These are phyloP conservation scores for Suhomyces prunicola DNA, from an alignment of 805 yeast species.

Conservation along the genomic window DNA sequence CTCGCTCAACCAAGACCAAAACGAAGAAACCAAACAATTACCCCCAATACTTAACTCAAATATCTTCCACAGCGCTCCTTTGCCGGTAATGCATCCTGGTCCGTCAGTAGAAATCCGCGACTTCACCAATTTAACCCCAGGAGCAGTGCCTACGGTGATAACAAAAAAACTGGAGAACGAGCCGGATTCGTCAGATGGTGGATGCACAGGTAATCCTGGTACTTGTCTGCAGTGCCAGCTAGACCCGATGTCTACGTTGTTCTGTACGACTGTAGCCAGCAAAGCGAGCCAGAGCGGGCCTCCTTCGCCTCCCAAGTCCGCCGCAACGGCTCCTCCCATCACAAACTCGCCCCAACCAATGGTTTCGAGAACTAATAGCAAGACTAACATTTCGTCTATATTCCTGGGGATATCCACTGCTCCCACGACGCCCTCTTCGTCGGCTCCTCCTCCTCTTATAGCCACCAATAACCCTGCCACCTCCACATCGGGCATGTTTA, in stretches of 20 bases:
- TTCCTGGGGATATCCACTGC: conserved; percentile 9
- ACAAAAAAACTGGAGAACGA: conserved; percentile 10
- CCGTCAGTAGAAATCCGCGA: conserved; percentile 54
- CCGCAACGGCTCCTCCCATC: background rate
- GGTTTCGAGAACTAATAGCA: conserved; percentile 11
- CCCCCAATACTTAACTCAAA: conserved; percentile 38
- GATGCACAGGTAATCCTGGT: conserved; percentile 87
- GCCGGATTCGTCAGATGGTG: conserved; percentile 21
- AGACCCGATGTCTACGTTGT: conserved; percentile 85
- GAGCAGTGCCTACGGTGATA: conserved; percentile 35
- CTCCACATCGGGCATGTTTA: conserved; percentile 47
- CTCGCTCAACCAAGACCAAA: conserved; percentile 18
- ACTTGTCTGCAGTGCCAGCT: conserved; percentile 77
- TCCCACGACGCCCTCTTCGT: conserved; percentile 17
- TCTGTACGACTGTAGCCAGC: conserved; percentile 82
- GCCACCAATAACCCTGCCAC: conserved; percentile 13
- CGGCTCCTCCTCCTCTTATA: conserved; percentile 13
- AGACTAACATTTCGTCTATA: conserved; percentile 14
- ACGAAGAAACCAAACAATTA: conserved; percentile 18
- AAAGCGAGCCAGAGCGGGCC: conserved; percentile 27
- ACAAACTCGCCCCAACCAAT: conserved; percentile 6
- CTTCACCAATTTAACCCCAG: conserved; percentile 38
- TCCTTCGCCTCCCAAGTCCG: background rate
- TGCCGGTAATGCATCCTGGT: conserved; percentile 64
- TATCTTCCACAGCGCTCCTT: conserved; percentile 30